Evolutionary conservation across 2,329 filamentous ascomycete species (phyloP).

Genomic region (Purpureocillium lavendulum): DNA sequence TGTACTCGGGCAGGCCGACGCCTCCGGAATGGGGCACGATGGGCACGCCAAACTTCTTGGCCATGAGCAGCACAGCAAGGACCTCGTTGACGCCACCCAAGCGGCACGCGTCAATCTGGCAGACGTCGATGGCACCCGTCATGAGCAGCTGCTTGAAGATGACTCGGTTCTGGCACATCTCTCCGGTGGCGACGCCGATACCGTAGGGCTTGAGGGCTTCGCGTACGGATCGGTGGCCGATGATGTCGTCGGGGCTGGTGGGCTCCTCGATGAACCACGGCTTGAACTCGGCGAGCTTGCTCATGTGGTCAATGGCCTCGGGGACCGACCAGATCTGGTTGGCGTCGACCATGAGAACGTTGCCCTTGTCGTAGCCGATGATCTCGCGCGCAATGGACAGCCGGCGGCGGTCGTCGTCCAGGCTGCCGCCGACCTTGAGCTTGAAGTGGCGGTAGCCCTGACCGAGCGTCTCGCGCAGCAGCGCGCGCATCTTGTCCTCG

Average conservation of each 20-base stretch:
- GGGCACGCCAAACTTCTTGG: slow-evolving; percentile 68
- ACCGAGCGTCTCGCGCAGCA: slow-evolving; percentile 65
- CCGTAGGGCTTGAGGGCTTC: slow-evolving; percentile 66
- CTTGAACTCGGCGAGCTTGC: slow-evolving; percentile 71
- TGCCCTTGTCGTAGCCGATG: slow-evolving; percentile 74
- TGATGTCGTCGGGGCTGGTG: slow-evolving; percentile 80
- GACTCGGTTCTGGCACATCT: slow-evolving; percentile 94
- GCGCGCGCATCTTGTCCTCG: slow-evolving; percentile 73
- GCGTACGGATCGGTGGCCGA: slow-evolving; percentile 78
- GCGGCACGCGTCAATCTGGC: slow-evolving; percentile 85
- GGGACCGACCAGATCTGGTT: slow-evolving; percentile 92
- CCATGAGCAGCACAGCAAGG: slow-evolving; percentile 80
- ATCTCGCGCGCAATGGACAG: slow-evolving; percentile 68
- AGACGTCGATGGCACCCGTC: slow-evolving; percentile 73
- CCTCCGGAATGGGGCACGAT: slow-evolving; percentile 86
- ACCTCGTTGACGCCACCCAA: slow-evolving; percentile 89
- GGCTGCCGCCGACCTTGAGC: slow-evolving; percentile 72
- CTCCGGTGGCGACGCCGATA: slow-evolving; percentile 82
- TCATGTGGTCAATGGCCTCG: slow-evolving; percentile 83
- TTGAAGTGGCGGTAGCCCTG: slow-evolving; percentile 84
- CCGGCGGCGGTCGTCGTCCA: slow-evolving; percentile 64
- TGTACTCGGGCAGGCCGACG: slow-evolving; percentile 88
- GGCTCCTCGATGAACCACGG: slow-evolving; percentile 95
- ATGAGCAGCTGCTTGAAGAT: slow-evolving; percentile 88
- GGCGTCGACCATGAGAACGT: slow-evolving; percentile 86